These are phyloP conservation scores for Diaporthe capsici DNA, from an alignment of 2,329 filamentous ascomycete genomes.

Conservation along the genomic window DNA sequence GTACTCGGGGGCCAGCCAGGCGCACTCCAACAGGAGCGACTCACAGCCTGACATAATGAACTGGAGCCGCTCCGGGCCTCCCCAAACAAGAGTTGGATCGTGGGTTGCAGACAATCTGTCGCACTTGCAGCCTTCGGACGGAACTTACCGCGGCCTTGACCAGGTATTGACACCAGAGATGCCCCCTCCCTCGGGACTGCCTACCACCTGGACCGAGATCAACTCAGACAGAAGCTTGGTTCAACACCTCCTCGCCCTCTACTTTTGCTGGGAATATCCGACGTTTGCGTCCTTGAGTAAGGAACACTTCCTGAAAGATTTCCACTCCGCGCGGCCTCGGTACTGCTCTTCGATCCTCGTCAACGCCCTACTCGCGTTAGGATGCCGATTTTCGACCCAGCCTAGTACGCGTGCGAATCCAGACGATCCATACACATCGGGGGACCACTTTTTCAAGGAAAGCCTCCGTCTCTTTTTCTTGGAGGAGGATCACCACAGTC, in stretches of 20 bases:
- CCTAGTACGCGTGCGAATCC: constrained; percentile 74
- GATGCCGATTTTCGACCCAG: constrained; percentile 78
- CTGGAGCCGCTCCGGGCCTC: constrained; percentile 59
- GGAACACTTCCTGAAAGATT: constrained; percentile 78
- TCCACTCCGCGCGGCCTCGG: constrained; percentile 69
- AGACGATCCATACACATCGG: constrained; percentile 74
- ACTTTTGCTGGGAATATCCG: constrained; percentile 84
- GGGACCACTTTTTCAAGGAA: constrained; percentile 82
- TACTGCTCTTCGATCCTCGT: constrained; percentile 78
- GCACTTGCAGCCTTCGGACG: constrained; percentile 31
- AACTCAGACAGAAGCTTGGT: constrained; percentile 71
- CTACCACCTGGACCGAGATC: constrained; percentile 71
- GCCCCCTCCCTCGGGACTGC: constrained; percentile 58
- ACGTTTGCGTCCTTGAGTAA: constrained; percentile 81
- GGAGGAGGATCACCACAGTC: constrained; percentile 69
- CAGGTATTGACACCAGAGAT: constrained; percentile 64
- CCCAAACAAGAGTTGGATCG: constrained; percentile 62
- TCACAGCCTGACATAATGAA: constrained; percentile 63
- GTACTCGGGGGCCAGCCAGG: constrained; percentile 59
- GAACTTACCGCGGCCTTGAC: constrained; percentile 58
- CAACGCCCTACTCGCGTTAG: constrained; percentile 75
- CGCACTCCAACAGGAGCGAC: constrained; percentile 60
- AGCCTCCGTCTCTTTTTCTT: constrained; percentile 72
- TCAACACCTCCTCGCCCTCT: constrained; percentile 74
- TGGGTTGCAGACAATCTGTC: constrained; percentile 59